Evolutionary conservation across 192 early-diverging fungal genomes (phyloP).

Genomic region (Blastocladiella britannica): DNA sequence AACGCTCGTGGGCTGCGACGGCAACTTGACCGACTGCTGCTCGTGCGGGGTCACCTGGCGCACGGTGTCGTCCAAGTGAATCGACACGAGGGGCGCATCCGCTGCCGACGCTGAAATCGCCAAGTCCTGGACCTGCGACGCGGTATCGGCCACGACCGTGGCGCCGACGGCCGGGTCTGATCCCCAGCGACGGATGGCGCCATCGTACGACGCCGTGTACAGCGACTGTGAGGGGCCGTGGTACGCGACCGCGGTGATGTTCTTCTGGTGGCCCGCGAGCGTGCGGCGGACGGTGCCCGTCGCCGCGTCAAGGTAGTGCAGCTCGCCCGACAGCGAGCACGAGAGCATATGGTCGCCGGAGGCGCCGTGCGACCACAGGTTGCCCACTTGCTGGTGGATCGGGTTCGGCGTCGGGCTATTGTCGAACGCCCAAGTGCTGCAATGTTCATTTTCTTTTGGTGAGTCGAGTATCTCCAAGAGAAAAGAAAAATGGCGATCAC

Average conservation of each 20-base stretch:
- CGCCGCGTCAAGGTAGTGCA: slow-evolving; percentile 60
- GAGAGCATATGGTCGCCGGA: slow-evolving; percentile 49
- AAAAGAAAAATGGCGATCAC: too few relatives aligned
- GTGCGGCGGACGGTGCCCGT: slow-evolving; percentile 24
- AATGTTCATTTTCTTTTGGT: too few relatives aligned
- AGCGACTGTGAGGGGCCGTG: slow-evolving; percentile 49
- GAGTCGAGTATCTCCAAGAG: too few relatives aligned
- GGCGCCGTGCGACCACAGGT: slow-evolving; percentile 74
- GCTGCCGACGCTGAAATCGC: slow-evolving; percentile 1
- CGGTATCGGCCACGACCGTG: slow-evolving; percentile 13
- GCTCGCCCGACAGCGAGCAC: slow-evolving; percentile 61
- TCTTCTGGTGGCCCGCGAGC: slow-evolving; percentile 51
- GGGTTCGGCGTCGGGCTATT: too few relatives aligned
- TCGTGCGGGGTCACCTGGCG: slow-evolving; percentile 7
- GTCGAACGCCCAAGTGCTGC: too few relatives aligned
- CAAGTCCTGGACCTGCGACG: not conserved
- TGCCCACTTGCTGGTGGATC: slow-evolving; percentile 86
- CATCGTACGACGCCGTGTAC: slow-evolving; percentile 32
- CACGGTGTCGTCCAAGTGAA: slow-evolving; percentile 14
- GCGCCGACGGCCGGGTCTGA: slow-evolving; percentile 14
- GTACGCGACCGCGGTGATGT: slow-evolving; percentile 37
- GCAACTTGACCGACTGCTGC: slow-evolving; percentile 8
- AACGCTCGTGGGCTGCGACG: slow-evolving; percentile 12
- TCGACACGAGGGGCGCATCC: slow-evolving; percentile 8
- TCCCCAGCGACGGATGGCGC: slow-evolving; percentile 5